Evolutionary conservation across 179 eudicot genomes (phyloP).

Genomic region (Amaranthus tricolor): DNA sequence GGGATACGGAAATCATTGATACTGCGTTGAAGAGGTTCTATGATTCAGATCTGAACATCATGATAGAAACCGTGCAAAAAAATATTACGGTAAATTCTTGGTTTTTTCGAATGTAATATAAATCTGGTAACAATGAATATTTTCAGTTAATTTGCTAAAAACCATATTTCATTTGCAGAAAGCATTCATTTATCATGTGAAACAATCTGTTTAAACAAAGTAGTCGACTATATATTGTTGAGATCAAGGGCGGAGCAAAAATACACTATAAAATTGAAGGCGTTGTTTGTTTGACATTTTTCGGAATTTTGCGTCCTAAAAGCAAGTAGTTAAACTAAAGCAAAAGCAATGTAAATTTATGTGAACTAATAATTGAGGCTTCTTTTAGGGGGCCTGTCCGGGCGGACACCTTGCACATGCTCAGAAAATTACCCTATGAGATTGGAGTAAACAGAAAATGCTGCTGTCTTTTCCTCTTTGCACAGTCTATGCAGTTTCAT

Average conservation of each 20-base stretch:
- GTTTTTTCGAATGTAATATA: not conserved
- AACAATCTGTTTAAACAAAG: too few relatives aligned
- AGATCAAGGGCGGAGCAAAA: too few relatives aligned
- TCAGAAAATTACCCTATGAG: not conserved
- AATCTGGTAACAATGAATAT: not conserved
- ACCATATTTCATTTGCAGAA: not conserved
- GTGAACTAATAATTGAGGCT: too few relatives aligned
- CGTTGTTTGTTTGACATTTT: too few relatives aligned
- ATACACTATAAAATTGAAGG: too few relatives aligned
- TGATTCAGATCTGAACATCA: constrained; percentile 43
- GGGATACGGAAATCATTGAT: constrained; percentile 89
- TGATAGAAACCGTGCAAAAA: constrained; percentile 72
- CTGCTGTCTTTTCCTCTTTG: not conserved
- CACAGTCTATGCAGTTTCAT: not conserved
- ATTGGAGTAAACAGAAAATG: not conserved
- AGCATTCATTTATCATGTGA: not conserved
- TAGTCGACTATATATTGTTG: too few relatives aligned
- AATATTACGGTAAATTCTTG: constrained; percentile 66
- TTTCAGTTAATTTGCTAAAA: not conserved
- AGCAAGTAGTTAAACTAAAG: too few relatives aligned
- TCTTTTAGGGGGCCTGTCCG: too few relatives aligned
- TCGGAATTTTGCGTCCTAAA: too few relatives aligned
- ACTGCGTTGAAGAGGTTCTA: constrained; percentile 86
- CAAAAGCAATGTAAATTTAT: too few relatives aligned
- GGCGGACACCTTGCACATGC: not conserved